phyloP scores from a whole-genome alignment of 2,329 filamentous ascomycete species.

The Trichoderma aggressivum region DNA sequence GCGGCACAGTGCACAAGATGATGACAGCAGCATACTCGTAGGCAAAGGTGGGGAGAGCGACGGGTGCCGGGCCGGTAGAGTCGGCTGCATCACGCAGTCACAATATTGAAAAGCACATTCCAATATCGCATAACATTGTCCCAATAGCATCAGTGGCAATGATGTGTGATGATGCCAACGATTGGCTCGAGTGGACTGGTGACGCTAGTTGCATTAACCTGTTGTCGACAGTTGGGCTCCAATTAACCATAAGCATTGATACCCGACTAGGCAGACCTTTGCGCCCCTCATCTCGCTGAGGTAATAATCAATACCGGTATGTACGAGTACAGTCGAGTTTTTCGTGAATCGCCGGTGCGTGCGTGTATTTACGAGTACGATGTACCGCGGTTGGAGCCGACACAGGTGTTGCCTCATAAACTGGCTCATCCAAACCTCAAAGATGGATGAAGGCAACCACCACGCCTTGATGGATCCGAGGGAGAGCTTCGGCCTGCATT shows the following conservation, averaged over 20 bases:
- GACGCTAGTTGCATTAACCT: conserved; percentile 28
- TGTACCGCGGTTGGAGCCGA: not conserved
- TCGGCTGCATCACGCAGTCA: conserved; percentile 3
- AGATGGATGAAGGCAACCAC: not conserved
- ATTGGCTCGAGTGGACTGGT: conserved; percentile 20
- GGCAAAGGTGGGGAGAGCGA: not conserved
- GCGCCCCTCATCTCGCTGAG: conserved; percentile 5
- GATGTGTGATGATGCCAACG: not conserved
- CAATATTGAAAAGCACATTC: not conserved
- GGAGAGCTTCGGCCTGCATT: not conserved
- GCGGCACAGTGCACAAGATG: not conserved
- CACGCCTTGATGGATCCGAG: not conserved
- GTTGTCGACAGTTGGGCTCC: conserved; percentile 32
- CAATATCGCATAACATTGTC: not conserved
- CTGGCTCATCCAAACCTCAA: not conserved
- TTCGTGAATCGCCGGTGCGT: not conserved
- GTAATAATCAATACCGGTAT: not conserved
- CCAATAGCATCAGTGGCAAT: conserved; percentile 2
- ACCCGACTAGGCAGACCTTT: conserved; percentile 32
- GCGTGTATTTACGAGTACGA: too few species aligned
- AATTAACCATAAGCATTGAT: conserved; percentile 39
- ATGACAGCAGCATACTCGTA: not conserved
- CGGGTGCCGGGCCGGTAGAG: not conserved
- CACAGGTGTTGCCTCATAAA: not conserved
- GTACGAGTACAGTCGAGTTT: not conserved